Conservation (phyloP, 202 grass and related monocot species). For the Zizania palustris region DNA sequence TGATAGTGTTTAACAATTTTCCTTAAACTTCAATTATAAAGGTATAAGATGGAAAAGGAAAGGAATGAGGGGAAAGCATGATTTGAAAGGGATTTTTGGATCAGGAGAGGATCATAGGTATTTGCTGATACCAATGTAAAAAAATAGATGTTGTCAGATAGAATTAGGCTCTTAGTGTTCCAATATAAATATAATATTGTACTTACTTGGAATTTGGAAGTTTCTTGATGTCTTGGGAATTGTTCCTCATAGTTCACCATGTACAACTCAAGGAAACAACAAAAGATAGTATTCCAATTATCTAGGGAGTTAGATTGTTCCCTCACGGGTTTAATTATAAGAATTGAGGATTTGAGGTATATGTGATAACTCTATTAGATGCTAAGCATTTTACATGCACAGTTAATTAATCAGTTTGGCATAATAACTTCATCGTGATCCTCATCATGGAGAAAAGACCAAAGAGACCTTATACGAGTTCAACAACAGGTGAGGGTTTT, state of each 20-base stretch:
- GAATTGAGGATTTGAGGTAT: conserved; percentile 42
- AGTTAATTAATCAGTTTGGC: conserved; percentile 31
- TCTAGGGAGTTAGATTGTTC: conserved; percentile 42
- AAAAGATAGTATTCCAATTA: conserved; percentile 47
- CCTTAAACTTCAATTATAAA: conserved; percentile 12
- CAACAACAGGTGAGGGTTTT: conserved; percentile 37
- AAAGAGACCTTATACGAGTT: conserved; percentile 47
- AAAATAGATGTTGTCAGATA: conserved; percentile 59
- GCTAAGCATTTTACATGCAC: conserved; percentile 14
- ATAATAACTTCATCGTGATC: conserved; percentile 58
- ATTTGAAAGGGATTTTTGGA: conserved; percentile 68
- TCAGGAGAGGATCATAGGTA: conserved; percentile 76
- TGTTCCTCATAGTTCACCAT: conserved; percentile 53
- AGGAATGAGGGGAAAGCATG: conserved; percentile 33
- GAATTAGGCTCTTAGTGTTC: conserved; percentile 51
- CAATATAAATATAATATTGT: conserved; percentile 51
- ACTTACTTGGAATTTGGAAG: conserved; percentile 53
- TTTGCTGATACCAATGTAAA: conserved; percentile 59
- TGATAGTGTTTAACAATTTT: not conserved
- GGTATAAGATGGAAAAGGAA: conserved; percentile 23
- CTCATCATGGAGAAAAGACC: conserved; percentile 42
- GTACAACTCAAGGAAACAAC: conserved; percentile 56
- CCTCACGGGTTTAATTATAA: conserved; percentile 41
- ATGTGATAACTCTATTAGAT: conserved; percentile 58
- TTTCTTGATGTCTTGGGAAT: conserved; percentile 56